Percentiles rank a stretch among this genome's conserved stretches.
Conservation (phyloP, 306 rosid genomes). For the Quercus mongolica region DNA sequence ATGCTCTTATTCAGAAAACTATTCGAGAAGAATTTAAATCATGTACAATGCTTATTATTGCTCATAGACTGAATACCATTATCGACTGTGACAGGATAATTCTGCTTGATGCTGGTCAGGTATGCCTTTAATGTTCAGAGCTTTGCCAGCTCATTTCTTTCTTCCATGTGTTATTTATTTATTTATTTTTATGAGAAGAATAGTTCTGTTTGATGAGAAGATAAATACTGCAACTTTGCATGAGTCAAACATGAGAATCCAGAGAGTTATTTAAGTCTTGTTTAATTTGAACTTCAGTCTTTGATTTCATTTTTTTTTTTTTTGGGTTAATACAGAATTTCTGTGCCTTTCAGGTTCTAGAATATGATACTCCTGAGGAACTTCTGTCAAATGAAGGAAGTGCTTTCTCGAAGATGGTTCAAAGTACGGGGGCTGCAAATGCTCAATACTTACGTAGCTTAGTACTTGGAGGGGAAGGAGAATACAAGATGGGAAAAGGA, state of each 20-base stretch:
- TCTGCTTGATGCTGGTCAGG: constrained; percentile 75
- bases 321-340: background rate
- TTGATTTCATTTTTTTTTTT: constrained; percentile 12
- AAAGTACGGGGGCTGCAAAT: constrained; percentile 83
- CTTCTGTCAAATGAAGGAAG: constrained; percentile 55
- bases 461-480: constrained; percentile 36
- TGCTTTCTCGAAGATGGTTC: constrained; percentile 76
- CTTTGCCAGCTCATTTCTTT: background rate
- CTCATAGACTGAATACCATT: constrained; percentile 83
- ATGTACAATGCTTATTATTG: constrained; percentile 86
- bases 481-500: constrained; percentile 15
- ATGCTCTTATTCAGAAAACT: constrained; percentile 83
- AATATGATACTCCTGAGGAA: constrained; percentile 54
- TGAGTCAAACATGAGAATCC: background rate
- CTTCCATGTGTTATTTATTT: background rate
- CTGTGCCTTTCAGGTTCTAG: constrained; percentile 51
- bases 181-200: background rate
- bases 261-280: background rate
- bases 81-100: constrained; percentile 76
- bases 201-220: background rate
- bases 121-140: constrained; percentile 20
- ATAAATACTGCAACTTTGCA: constrained; percentile 9
- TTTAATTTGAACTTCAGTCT: background rate
- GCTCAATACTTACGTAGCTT: constrained; percentile 63
- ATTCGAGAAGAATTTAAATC: constrained; percentile 77